Conservation (phyloP, 2,329 filamentous ascomycete species). For the Claviceps pazoutovae region DNA sequence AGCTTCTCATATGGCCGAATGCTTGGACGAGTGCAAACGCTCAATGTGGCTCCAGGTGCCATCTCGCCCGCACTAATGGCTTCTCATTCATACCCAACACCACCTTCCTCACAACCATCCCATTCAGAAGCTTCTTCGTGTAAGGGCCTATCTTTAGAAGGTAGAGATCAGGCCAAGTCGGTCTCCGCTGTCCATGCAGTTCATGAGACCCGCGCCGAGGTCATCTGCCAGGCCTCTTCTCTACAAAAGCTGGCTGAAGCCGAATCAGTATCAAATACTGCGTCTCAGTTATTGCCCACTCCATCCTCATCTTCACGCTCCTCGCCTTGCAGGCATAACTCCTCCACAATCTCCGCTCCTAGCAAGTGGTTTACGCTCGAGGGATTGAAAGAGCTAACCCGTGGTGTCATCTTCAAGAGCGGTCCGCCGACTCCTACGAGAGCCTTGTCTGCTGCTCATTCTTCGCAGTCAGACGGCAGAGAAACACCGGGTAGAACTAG, state of each 20-base stretch:
- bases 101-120: conserved; percentile 37
- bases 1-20: conserved; percentile 6
- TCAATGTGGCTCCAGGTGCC: conserved; percentile 10
- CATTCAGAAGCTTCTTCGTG: conserved; percentile 21
- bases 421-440: conserved; percentile 82
- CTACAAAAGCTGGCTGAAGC: background rate
- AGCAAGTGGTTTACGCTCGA: conserved; percentile 49
- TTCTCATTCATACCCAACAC: conserved; percentile 37
- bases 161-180: conserved; percentile 11
- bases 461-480: conserved; percentile 33
- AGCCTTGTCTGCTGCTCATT: conserved; percentile 56
- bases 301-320: conserved; percentile 7
- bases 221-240: background rate
- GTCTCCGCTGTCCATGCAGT: background rate
- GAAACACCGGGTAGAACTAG: conserved; percentile 23
- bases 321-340: conserved; percentile 29
- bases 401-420: conserved; percentile 63
- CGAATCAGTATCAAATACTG: conserved; percentile 2
- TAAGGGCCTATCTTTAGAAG: conserved; percentile 14
- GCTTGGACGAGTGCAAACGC: conserved; percentile 7
- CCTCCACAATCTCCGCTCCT: conserved; percentile 27
- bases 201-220: background rate
- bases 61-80: conserved; percentile 12
- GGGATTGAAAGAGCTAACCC: conserved; percentile 79
- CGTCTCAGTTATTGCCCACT: background rate